A percentile compares a stretch with the other conserved stretches of the same genome.
Conservation (phyloP, 495 filamentous ascomycete genomes). For the Hyaloscypha variabilis region DNA sequence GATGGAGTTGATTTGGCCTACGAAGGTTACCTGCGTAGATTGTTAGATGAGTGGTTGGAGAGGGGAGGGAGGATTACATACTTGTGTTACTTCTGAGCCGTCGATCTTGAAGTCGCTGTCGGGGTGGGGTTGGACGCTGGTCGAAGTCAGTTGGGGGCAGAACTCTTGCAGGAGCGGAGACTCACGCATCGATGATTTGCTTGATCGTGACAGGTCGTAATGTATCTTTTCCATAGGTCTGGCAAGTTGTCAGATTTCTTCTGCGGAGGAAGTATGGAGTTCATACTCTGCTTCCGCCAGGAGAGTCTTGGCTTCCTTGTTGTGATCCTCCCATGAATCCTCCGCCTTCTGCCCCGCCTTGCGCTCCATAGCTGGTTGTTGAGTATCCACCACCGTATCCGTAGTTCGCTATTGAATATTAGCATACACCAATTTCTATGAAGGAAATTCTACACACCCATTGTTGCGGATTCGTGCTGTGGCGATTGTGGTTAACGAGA, state of each 20-base stretch:
- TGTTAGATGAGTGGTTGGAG: conserved; percentile 4
- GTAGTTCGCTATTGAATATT: conserved; percentile 23
- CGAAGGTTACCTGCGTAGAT: conserved; percentile 66
- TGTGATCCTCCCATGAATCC: conserved; percentile 58
- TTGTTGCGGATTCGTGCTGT: conserved; percentile 14
- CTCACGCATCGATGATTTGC: conserved; percentile 76
- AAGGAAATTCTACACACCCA: conserved; percentile 21
- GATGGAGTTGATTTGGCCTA: conserved; percentile 88
- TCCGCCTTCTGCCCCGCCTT: conserved; percentile 65
- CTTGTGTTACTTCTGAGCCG: conserved; percentile 61
- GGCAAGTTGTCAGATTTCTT: not conserved
- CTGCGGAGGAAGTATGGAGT: not conserved
- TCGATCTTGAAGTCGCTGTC: conserved; percentile 81
- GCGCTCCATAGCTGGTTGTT: conserved; percentile 31
- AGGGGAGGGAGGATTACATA: conserved; percentile 24
- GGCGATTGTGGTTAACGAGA: not conserved
- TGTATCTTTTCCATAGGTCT: conserved; percentile 59
- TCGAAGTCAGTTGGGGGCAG: not conserved
- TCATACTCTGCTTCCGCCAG: conserved; percentile 38
- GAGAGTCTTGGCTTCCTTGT: conserved; percentile 50
- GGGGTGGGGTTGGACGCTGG: conserved; percentile 62
- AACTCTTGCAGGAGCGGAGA: not conserved
- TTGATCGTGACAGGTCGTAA: conserved; percentile 94
- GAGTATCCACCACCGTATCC: conserved; percentile 29
- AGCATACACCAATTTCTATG: not conserved